Base-by-base conservation (phyloP, 352 stramenopile species). In the Globisporangium cystogenes region DNA sequence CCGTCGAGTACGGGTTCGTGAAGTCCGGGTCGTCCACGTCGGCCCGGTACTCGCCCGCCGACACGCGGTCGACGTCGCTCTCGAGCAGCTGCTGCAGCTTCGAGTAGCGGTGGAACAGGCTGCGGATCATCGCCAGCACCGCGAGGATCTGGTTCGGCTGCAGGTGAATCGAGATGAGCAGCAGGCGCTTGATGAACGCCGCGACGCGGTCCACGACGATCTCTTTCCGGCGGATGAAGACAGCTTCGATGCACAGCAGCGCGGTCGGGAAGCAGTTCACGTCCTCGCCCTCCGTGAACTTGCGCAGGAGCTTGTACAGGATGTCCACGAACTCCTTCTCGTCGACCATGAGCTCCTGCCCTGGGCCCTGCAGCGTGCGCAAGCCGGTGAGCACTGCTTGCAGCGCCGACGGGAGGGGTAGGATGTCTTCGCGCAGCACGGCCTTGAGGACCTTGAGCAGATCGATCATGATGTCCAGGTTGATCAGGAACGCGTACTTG, bases 401-500 rank as follows among this genome's bases (percentile, higher is more conserved):
- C 55, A 93, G 67, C 40, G 81, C 77, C 16, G 76, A 74, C 4
- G 62, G 49, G 7, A 95, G 67, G 15, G 85, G 83, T 37, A 93
- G 48, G 36, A 87, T 72, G 53, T 74, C 82, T 48, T 94, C 70
- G 33, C 82, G 79, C 26, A 98, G 73, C 54, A 98, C 72, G 24
- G 88, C 71, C 67, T 98, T 98, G 26, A 99, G 78, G 39, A 98
- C 88, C 56, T 93, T 96, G 53, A 99, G 75, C 44, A 99, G 63
- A 65, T 99, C 93, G 26, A 97, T 88, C 71, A 99, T 96, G 36
- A 97, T 98, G 68, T 99, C 95, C n/a, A 99, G 75, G 64, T 99
- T 98, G 56, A 99, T 98, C 11, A 99, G 57, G 76, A 98, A 97
- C 16, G 92, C 93, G 76, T 96, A 98, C 61, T 98, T 98, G 40